Evolutionary conservation across 495 filamentous ascomycete species (phyloP), one percentile per base, ranked within the genome.

Genomic region (Pseudoneurospora amorphoporcata): DNA sequence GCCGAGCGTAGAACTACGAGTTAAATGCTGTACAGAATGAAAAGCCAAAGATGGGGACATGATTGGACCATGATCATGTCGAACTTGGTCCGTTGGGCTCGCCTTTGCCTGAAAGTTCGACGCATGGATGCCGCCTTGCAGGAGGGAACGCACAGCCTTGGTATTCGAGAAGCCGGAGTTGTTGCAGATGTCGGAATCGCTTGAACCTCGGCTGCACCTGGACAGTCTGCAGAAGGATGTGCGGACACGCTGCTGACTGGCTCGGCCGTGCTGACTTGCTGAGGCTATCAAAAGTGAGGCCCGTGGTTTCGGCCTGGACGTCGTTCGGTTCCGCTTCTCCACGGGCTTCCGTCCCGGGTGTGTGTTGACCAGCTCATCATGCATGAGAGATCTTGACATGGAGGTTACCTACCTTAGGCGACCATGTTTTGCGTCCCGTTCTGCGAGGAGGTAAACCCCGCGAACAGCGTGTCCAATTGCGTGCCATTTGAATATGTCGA

Each of bases 341-440:
- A 65, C 29, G 29, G 29, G 53, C 14, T 65, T 65, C 53, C 53
- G 29, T 65, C 29, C 14, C 53, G 29, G 14, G 53, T 65, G 29
- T 65, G 53, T 16, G 29, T 65, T 65, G 68, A 77, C 77, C 81
- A 83, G 69, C 77, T 79, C 78, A 81, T 83, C 82, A 78, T 81
- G 82, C 82, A 80, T 81, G 73, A 81, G 76, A 69, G 70, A 70
- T 53, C 65, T 58, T 73, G 42, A 69, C 41, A 65, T 70, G 47
- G 71, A 70, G 70, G 72, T 69, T 53, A 73, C 75, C 80, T 78
- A 77, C 79, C 72, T 73, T 73, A 72, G 53, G 47, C 65, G 75
- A 79, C 77, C 76, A 88, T 88, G 87, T 65, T 65, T 65, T 35
- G 29, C 53, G 53, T 61, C 53, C 9, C 19, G 23, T 32, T 32